Percentiles rank a stretch among this genome's conserved stretches.
These are phyloP conservation scores for Fusarium euwallaceae DNA, from an alignment of 2,329 filamentous ascomycete species.

Conservation along the genomic window DNA sequence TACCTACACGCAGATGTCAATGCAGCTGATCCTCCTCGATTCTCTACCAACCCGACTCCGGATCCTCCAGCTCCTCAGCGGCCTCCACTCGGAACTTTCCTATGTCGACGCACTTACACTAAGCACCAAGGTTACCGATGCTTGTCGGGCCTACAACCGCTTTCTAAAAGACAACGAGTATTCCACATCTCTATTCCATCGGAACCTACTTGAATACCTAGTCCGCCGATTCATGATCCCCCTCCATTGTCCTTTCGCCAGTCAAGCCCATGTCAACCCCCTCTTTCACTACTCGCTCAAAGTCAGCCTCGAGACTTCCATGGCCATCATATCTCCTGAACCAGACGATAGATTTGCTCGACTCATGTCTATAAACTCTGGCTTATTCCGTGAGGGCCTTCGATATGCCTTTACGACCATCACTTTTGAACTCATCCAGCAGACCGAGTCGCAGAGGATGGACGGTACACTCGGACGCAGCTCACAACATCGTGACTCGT, in stretches of 20 bases:
- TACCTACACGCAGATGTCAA: conserved; percentile 48
- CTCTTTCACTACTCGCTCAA: conserved; percentile 64
- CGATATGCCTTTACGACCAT: conserved; percentile 51
- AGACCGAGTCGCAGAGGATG: conserved; percentile 45
- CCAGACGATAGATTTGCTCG: conserved; percentile 53
- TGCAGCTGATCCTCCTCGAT: conserved; percentile 53
- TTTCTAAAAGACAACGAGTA: conserved; percentile 36
- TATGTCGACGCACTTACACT: conserved; percentile 54
- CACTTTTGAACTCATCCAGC: conserved; percentile 54
- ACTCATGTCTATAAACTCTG: conserved; percentile 55
- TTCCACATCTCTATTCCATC: conserved; percentile 54
- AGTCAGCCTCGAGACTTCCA: conserved; percentile 59
- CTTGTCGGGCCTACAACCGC: conserved; percentile 38
- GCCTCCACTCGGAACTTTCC: conserved; percentile 49
- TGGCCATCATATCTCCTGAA: conserved; percentile 53
- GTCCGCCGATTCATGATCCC: conserved; percentile 67
- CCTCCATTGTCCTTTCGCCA: conserved; percentile 64
- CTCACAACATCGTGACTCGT: conserved; percentile 44
- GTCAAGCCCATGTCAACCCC: conserved; percentile 57
- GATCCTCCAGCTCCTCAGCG: conserved; percentile 52
- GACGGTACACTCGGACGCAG: conserved; percentile 49
- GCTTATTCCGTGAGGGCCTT: conserved; percentile 56
- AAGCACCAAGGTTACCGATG: conserved; percentile 49
- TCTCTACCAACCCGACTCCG: conserved; percentile 53
- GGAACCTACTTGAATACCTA: conserved; percentile 64